phyloP scores from a whole-genome alignment of 2,329 filamentous ascomycete species.

The Apiospora phragmitis region DNA sequence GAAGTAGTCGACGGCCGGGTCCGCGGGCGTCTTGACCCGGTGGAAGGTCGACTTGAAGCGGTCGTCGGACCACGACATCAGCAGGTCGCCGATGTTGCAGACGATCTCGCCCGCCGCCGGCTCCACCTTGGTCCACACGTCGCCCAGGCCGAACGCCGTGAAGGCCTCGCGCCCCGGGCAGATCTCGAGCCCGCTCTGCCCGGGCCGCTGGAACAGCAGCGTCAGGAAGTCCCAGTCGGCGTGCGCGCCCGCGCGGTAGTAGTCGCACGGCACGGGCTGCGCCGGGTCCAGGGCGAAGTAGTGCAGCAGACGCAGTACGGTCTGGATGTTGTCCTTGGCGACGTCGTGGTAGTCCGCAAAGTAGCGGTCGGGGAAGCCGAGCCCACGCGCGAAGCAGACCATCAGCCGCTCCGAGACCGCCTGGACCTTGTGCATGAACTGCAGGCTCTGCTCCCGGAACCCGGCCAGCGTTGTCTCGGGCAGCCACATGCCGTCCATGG shows the following conservation, averaged over 20 bases:
- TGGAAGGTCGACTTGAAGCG: constrained; percentile 68
- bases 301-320: constrained; percentile 56
- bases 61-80: constrained; percentile 69
- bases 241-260: constrained; percentile 62
- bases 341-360: constrained; percentile 57
- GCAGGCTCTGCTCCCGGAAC: constrained; percentile 44
- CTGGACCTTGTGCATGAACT: constrained; percentile 58
- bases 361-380: constrained; percentile 56
- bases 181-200: constrained; percentile 63
- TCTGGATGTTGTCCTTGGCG: constrained; percentile 49
- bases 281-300: constrained; percentile 50
- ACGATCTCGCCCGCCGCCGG: constrained; percentile 55
- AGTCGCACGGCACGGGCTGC: constrained; percentile 41
- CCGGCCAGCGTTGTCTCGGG: constrained; percentile 45
- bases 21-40: constrained; percentile 60
- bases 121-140: constrained; percentile 65
- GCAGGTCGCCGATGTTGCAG: constrained; percentile 66
- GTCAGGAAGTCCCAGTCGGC: constrained; percentile 65
- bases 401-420: constrained; percentile 56
- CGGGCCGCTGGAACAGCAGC: constrained; percentile 61
- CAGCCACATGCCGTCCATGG: constrained; percentile 55
- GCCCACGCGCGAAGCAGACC: constrained; percentile 57
- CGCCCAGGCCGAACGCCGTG: constrained; percentile 58
- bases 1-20: constrained; percentile 53
- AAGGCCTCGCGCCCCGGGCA: constrained; percentile 63